Percentiles rank a stretch among this genome's conserved stretches.
These are phyloP conservation scores for Nicotiana benthamiana DNA, from an alignment of 257 asterid genomes.

Conservation along the genomic window DNA sequence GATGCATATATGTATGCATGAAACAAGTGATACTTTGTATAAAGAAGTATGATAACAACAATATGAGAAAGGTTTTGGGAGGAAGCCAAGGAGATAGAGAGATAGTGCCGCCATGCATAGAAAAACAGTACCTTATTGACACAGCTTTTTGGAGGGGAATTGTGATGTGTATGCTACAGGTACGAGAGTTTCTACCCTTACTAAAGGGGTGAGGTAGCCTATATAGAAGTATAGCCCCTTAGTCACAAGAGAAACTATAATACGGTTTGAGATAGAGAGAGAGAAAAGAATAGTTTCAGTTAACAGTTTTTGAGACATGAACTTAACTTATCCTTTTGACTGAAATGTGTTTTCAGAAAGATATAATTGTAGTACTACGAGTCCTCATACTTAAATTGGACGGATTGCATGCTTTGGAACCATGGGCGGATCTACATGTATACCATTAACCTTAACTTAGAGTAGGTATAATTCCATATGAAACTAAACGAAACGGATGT, in stretches of 20 bases:
- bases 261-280: neutral
- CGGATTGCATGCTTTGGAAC: neutral
- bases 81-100: neutral
- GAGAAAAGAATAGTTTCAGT: neutral
- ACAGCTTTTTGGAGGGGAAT: neutral
- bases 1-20: neutral
- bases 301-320: neutral
- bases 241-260: neutral
- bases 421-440: no score
- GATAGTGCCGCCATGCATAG: neutral
- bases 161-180: neutral
- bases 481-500: no score
- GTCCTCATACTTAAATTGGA: neutral
- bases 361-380: neutral
- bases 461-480: no score
- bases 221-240: neutral
- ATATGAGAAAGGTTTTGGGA: neutral
- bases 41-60: neutral
- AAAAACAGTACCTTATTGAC: neutral
- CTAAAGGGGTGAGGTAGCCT: neutral
- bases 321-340: neutral
- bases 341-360: neutral
- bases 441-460: no score
- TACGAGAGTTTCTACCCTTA: neutral
- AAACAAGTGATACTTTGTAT: neutral